phyloP scores from a whole-genome alignment of 2,329 filamentous ascomycete species.

The Trichoderma simmonsii region DNA sequence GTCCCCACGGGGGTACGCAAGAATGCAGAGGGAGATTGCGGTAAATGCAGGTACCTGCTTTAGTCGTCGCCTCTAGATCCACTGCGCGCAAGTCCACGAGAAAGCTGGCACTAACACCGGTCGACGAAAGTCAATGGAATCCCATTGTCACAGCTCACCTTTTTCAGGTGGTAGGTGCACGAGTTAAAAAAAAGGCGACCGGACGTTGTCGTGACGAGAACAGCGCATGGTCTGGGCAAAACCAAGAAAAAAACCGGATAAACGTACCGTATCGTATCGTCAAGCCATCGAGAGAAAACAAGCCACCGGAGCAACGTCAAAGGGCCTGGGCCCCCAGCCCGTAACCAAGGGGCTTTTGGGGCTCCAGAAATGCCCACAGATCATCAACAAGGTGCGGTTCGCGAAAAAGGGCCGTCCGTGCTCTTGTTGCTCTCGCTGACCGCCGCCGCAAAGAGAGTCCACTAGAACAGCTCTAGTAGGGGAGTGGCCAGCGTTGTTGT shows the following conservation, averaged over 20 bases:
- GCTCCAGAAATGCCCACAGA: constrained; percentile 2
- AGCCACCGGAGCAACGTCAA: not conserved
- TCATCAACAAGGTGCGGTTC: constrained; percentile 9
- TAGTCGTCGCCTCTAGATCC: not conserved
- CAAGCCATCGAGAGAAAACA: not conserved
- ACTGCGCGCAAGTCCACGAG: no score
- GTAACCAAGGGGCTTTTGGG: not conserved
- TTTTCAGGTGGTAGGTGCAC: not conserved
- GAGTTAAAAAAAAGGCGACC: not conserved
- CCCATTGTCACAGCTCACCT: not conserved
- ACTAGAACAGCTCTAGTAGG: not conserved
- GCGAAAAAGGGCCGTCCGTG: not conserved
- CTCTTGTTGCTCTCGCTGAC: not conserved
- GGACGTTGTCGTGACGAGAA: not conserved
- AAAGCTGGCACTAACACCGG: not conserved
- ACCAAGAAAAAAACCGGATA: not conserved
- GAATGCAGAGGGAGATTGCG: constrained; percentile 15
- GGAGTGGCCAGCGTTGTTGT: constrained; percentile 5
- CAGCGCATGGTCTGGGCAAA: not conserved
- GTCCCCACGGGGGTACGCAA: constrained; percentile 17
- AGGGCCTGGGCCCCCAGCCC: not conserved
- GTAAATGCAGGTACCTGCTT: constrained; percentile 18
- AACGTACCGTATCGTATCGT: not conserved
- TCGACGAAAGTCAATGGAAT: not conserved
- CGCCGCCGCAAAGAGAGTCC: not conserved